A percentile compares a stretch with the other conserved stretches of the same genome.
Evolutionary conservation across 352 stramenopile species (phyloP).

Genomic region (Globisporangium radiosum): DNA sequence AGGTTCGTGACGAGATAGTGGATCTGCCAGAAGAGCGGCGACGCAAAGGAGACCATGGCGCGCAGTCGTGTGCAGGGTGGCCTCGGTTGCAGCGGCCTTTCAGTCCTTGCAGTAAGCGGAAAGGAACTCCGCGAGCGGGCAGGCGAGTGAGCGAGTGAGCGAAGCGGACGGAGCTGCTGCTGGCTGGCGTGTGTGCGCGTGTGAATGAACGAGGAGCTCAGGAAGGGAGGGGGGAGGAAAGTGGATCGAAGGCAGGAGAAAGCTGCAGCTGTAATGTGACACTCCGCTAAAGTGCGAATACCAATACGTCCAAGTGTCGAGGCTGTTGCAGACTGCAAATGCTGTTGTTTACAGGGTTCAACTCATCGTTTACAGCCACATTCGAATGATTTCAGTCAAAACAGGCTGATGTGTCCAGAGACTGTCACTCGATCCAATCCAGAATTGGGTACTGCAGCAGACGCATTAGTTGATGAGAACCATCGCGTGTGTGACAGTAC

Average conservation of each 20-base stretch:
- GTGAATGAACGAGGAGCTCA: too few relatives aligned
- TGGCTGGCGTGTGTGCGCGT: too few relatives aligned
- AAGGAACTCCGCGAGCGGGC: neutral
- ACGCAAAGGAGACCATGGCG: slow-evolving; percentile 86
- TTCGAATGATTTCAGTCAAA: neutral
- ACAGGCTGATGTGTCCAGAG: too few relatives aligned
- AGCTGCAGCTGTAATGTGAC: too few relatives aligned
- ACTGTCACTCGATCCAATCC: neutral
- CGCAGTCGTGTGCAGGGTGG: neutral
- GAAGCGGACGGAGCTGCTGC: neutral
- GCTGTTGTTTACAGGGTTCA: neutral
- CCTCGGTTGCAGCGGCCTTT: slow-evolving; percentile 15
- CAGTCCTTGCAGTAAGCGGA: slow-evolving; percentile 1
- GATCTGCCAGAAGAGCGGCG: slow-evolving; percentile 92
- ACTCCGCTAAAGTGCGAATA: too few relatives aligned
- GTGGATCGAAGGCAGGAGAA: too few relatives aligned
- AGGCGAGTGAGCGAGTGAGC: neutral
- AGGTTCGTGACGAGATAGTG: slow-evolving; percentile 91
- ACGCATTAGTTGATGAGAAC: neutral
- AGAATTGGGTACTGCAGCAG: neutral
- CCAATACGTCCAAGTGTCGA: neutral
- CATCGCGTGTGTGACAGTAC: neutral
- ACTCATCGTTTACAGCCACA: neutral
- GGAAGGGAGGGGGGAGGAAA: too few relatives aligned
- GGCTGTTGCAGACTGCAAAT: neutral